Base-by-base conservation (phyloP, 78 protist genomes). In the Chrysochromulina parva region DNA sequence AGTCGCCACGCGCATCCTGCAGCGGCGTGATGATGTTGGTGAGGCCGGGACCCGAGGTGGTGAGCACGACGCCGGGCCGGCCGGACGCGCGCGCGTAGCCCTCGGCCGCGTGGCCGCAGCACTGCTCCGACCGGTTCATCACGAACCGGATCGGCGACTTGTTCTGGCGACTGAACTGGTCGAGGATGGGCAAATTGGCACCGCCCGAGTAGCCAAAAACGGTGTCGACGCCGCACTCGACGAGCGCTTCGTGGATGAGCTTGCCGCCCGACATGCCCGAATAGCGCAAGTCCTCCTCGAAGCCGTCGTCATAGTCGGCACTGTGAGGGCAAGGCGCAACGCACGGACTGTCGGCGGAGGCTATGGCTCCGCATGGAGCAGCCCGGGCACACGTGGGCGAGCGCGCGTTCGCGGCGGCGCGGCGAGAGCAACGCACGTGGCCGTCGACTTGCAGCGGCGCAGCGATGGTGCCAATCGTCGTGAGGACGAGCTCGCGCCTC, bases 21-120 rank as follows among this genome's bases (percentile, higher is more conserved):
- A 95, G 87, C 48, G 96, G 94, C 22, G 96, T 95, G 78, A 95
- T 95, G 17, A 93, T 90, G 85, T 95, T 95, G 28, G 96, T 95
- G 20, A 78, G 47, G 28, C 86, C 86, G 7, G 96, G 96, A 0
- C 96, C 96, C 9, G 94, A 91, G 48, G 96, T 95, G 4, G 90
- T 95, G 38, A 95, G 92, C 22, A 93, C 92, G n/a, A 95, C 93
- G 20, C 95, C 96, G 26, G 20, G 48, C 2, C n/a, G 1, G 89
- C 89, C 89, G 3, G 89, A 59, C 20, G 74, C 20, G 10, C 69
- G n/a, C 48, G 89, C 89, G 89, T 85, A 85, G 24, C 89, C 89
- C 73, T 85, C 89, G 38, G 89, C 89, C 13, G 73, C 73, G 88
- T 82, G 89, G 7, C 93, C 89, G 28, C 65, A 69, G 88, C 93